Conservation (phyloP, 768 basidiomycete species). For the Trametes gibbosa region DNA sequence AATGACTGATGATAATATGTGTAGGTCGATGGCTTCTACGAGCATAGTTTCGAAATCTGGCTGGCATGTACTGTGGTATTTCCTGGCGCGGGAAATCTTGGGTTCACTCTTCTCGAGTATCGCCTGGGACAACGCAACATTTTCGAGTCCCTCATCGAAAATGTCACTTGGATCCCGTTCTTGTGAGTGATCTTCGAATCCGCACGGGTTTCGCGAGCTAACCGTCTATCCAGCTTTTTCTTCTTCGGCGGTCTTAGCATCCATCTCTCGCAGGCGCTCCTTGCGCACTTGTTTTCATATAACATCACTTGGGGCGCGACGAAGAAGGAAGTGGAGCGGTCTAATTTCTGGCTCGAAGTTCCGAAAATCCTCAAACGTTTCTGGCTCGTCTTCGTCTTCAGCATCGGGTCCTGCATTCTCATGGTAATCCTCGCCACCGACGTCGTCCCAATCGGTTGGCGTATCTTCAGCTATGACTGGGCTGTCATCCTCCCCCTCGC, state of each 20-base stretch:
- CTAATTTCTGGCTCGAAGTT: constrained; percentile 89
- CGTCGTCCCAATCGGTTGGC: constrained; percentile 64
- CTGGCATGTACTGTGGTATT: constrained; percentile 69
- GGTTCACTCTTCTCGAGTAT: constrained; percentile 71
- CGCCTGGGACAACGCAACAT: constrained; percentile 57
- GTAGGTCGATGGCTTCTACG: constrained; percentile 65
- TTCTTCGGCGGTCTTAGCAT: constrained; percentile 58
- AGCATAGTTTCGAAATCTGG: constrained; percentile 72
- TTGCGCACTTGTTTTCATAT: constrained; percentile 58
- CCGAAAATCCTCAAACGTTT: constrained; percentile 81
- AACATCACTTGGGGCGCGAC: constrained; percentile 58
- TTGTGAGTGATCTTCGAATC: constrained; percentile 46
- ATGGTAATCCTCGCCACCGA: constrained; percentile 53
- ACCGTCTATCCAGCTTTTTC: constrained; percentile 36
- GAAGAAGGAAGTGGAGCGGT: constrained; percentile 80
- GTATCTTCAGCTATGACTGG: constrained; percentile 59
- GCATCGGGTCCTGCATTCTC: constrained; percentile 45
- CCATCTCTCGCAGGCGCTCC: constrained; percentile 50
- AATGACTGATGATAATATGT: not conserved
- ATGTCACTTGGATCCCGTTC: constrained; percentile 66
- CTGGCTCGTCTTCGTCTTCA: constrained; percentile 59
- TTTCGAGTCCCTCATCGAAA: constrained; percentile 51
- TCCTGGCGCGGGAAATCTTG: constrained; percentile 65
- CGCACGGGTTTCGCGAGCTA: not conserved
- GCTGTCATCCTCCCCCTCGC: constrained; percentile 74